Evolutionary conservation across 176 grass and related monocot genomes (phyloP).

Genomic region (Phyllostachys edulis): DNA sequence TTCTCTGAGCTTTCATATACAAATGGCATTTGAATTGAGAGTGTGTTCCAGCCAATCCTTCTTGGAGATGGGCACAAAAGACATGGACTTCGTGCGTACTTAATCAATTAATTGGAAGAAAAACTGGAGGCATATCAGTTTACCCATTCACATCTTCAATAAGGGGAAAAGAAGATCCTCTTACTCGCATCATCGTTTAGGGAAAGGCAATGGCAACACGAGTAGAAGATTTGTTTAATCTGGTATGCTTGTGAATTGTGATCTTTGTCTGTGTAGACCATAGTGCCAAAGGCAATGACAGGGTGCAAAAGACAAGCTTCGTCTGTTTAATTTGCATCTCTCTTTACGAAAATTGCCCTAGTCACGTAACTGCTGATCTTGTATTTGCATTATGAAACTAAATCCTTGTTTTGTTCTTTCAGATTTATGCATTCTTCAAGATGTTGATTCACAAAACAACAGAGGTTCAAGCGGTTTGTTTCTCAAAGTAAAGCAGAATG

Average conservation of each 20-base stretch:
- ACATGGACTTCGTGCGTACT: conserved; percentile 99
- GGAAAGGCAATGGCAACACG: conserved; percentile 83
- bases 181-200: conserved; percentile 70
- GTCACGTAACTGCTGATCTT: background rate
- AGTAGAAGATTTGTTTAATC: conserved; percentile 90
- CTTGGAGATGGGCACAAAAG: conserved; percentile 99
- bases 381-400: conserved; percentile 26
- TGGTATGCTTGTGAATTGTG: conserved; percentile 69
- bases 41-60: conserved; percentile 82
- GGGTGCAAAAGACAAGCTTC: conserved; percentile 20
- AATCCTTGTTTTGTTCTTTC: conserved; percentile 36
- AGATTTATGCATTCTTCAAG: conserved; percentile 96
- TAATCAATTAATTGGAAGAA: conserved; percentile 97
- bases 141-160: conserved; percentile 93
- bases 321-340: conserved; percentile 27
- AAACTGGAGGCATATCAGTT: conserved; percentile 99
- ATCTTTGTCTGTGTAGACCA: conserved; percentile 17
- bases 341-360: background rate
- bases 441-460: conserved; percentile 98
- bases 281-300: background rate
- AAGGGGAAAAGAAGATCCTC: conserved; percentile 79
- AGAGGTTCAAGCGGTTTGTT: conserved; percentile 98
- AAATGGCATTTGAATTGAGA: conserved; percentile 21
- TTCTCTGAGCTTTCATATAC: background rate
- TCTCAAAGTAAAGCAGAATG: conserved; percentile 98